phyloP scores from a whole-genome alignment of 2,329 filamentous ascomycete species.

The Zymoseptoria passerinii region DNA sequence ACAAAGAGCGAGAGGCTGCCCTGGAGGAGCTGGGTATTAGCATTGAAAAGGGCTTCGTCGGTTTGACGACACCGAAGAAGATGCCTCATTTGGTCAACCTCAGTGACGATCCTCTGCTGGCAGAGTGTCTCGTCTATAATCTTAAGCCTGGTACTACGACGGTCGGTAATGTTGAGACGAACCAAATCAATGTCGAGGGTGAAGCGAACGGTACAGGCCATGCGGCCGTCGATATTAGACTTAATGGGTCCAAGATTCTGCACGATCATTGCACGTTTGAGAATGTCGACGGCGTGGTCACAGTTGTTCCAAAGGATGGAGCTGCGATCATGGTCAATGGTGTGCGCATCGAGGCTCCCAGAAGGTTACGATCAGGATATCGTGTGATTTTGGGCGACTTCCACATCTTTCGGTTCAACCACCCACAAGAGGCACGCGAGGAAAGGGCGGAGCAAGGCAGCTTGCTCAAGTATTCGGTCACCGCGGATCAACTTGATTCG shows the following conservation, averaged over 20 bases:
- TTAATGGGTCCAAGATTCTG: conserved; percentile 89
- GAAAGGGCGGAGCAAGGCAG: conserved; percentile 72
- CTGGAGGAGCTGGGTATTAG: conserved; percentile 96
- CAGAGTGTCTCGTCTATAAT: conserved; percentile 96
- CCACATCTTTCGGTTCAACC: conserved; percentile 97
- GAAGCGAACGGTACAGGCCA: conserved; percentile 5
- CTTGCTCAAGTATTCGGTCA: conserved; percentile 73
- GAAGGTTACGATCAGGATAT: conserved; percentile 80
- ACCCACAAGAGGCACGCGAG: conserved; percentile 88
- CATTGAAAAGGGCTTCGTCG: conserved; percentile 96
- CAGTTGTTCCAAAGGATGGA: conserved; percentile 77
- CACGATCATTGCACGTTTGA: conserved; percentile 92
- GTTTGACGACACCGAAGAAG: conserved; percentile 92
- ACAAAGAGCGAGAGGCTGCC: conserved; percentile 91
- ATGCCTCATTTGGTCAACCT: conserved; percentile 98
- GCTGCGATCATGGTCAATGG: conserved; percentile 98
- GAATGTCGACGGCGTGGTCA: conserved; percentile 88
- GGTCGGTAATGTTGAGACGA: conserved; percentile 87
- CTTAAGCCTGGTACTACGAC: conserved; percentile 91
- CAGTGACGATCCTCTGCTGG: conserved; percentile 70
- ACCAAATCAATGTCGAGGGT: conserved; percentile 37
- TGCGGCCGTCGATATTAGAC: conserved; percentile 71
- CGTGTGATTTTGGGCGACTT: conserved; percentile 95
- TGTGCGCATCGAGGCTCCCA: conserved; percentile 76
- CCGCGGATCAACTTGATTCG: conserved; percentile 54